A percentile compares a stretch with the other conserved stretches of the same genome.
Conservation (phyloP, 305 asterid genomes). For the Coffea humblotiana region DNA sequence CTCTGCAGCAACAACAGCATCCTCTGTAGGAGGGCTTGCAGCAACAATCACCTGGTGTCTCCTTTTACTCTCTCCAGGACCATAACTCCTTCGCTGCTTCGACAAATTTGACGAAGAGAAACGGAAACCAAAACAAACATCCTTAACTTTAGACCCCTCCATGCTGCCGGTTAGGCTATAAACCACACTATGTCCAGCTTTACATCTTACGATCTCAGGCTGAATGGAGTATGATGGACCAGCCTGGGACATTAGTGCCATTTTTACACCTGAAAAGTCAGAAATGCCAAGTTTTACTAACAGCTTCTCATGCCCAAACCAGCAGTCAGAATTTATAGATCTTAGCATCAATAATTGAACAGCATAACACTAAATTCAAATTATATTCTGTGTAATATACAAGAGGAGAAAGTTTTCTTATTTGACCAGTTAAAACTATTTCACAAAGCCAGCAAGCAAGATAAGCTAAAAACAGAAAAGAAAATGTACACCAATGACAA, state of each 20-base stretch:
- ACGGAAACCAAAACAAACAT: constrained; percentile 30
- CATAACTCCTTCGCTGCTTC: constrained; percentile 35
- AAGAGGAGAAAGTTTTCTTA: not conserved
- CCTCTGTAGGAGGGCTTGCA: constrained; percentile 97
- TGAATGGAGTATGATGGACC: constrained; percentile 53
- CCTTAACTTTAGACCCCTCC: constrained; percentile 47
- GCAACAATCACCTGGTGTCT: constrained; percentile 54
- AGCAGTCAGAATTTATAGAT: not conserved
- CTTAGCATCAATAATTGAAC: not conserved
- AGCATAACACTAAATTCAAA: not conserved
- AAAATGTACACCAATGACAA: not conserved
- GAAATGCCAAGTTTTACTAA: constrained; percentile 12
- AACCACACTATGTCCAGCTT: constrained; percentile 31
- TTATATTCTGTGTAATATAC: not conserved
- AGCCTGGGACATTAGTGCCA: constrained; percentile 68
- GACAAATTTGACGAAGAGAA: constrained; percentile 40
- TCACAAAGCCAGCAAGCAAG: constrained; percentile 1
- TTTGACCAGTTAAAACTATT: not conserved
- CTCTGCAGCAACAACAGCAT: constrained; percentile 71
- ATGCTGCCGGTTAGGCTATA: constrained; percentile 23
- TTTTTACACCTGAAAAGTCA: constrained; percentile 46
- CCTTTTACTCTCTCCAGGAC: constrained; percentile 35
- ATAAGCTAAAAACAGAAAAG: not conserved
- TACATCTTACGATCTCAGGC: constrained; percentile 44
- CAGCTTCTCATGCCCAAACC: not conserved